phyloP scores from a whole-genome alignment of 306 rosid species.

The Cucurbita maxima region DNA sequence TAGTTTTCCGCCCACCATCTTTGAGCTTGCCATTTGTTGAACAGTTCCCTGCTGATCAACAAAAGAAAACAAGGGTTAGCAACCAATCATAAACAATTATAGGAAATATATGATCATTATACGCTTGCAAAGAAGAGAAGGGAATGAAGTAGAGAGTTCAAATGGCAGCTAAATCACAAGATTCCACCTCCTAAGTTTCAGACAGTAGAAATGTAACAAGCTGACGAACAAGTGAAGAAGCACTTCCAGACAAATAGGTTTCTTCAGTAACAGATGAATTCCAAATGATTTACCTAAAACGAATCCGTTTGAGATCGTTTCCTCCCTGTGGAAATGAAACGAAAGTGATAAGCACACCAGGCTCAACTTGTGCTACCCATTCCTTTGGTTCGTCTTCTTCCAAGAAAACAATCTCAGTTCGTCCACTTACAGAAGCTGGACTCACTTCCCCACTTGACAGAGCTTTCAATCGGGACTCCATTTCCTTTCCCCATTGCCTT shows the following conservation, averaged over 20 bases:
- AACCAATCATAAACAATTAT: not conserved
- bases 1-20: slow-evolving; percentile 92
- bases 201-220: not conserved
- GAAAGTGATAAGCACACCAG: slow-evolving; percentile 94
- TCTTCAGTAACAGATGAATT: slow-evolving; percentile 11
- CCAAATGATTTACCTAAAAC: slow-evolving; percentile 55
- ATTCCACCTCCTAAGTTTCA: not conserved
- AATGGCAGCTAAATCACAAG: not conserved
- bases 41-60: slow-evolving; percentile 1
- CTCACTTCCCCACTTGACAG: slow-evolving; percentile 90
- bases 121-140: not conserved
- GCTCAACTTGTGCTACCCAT: slow-evolving; percentile 97
- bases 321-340: slow-evolving; percentile 90
- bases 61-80: not conserved
- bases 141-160: not conserved
- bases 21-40: slow-evolving; percentile 89
- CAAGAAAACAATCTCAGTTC: slow-evolving; percentile 43
- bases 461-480: slow-evolving; percentile 65
- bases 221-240: slow-evolving; percentile 30
- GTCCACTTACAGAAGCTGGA: slow-evolving; percentile 56
- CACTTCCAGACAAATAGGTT: slow-evolving; percentile 19
- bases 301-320: slow-evolving; percentile 83
- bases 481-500: slow-evolving; percentile 74
- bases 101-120: not conserved
- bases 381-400: slow-evolving; percentile 94